Evolutionary conservation across 2,329 filamentous ascomycete species (phyloP).

Genomic region (Cladophialophora carrionii): DNA sequence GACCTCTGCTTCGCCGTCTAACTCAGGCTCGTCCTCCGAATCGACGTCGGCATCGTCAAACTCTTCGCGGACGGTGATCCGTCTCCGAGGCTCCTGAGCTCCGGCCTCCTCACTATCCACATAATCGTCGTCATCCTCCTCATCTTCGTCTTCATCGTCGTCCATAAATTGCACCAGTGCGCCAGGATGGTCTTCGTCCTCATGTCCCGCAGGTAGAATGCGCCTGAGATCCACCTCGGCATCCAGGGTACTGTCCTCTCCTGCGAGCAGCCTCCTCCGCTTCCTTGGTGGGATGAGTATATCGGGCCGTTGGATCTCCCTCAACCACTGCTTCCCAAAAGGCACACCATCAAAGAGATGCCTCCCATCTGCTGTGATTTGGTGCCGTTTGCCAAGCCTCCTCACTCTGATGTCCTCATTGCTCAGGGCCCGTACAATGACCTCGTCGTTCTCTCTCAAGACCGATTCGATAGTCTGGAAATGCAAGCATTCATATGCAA

Average conservation of each 20-base stretch:
- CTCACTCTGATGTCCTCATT: constrained; percentile 74
- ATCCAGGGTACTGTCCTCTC: constrained; percentile 41
- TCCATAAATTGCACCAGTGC: constrained; percentile 30
- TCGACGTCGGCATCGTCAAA: constrained; percentile 40
- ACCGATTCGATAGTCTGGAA: constrained; percentile 72
- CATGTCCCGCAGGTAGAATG: constrained; percentile 15
- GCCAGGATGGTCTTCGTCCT: constrained; percentile 4
- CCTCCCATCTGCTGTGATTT: constrained; percentile 76
- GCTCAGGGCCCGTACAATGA: constrained; percentile 80
- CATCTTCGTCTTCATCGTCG: constrained; percentile 40
- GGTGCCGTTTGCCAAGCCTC: constrained; percentile 73
- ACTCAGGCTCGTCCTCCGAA: constrained; percentile 34
- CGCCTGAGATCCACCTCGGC: constrained; percentile 39
- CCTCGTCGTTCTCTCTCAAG: constrained; percentile 80
- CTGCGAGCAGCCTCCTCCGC: constrained; percentile 55
- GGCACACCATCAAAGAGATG: constrained; percentile 84
- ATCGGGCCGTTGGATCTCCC: constrained; percentile 63
- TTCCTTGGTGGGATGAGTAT: constrained; percentile 76
- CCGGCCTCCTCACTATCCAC: constrained; percentile 25
- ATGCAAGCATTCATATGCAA: constrained; percentile 82
- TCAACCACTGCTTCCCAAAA: constrained; percentile 75
- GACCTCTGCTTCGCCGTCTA: constrained; percentile 37
- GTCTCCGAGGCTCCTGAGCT: constrained; percentile 13
- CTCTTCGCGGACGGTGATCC: constrained; percentile 30
- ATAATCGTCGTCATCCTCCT: constrained; percentile 40